phyloP scores from a whole-genome alignment of 164 flowering plant species.

The Kalanchoe fedtschenkoi region DNA sequence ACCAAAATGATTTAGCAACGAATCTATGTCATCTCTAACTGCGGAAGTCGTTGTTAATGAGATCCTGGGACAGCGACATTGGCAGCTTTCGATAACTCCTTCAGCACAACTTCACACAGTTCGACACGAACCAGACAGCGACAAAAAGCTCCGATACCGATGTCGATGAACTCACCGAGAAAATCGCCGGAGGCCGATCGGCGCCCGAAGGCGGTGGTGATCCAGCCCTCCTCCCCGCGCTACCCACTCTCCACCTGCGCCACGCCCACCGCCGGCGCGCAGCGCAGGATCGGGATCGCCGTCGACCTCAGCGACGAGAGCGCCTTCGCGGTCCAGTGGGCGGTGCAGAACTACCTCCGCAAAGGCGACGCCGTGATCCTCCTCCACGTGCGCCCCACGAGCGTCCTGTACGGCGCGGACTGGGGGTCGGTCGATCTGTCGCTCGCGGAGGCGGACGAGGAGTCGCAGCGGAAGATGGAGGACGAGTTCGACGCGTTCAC shows the following conservation, averaged over 20 bases:
- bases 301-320: constrained; percentile 62
- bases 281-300: constrained; percentile 43
- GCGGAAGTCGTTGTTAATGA: too few species aligned
- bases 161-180: constrained; percentile 14
- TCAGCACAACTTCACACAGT: too few species aligned
- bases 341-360: constrained; percentile 53
- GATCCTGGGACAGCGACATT: too few species aligned
- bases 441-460: constrained; percentile 19
- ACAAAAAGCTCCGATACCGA: background rate
- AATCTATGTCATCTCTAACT: too few species aligned
- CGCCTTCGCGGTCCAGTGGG: constrained; percentile 58
- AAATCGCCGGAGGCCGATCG: constrained; percentile 9
- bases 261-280: constrained; percentile 22
- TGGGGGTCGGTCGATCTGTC: constrained; percentile 54
- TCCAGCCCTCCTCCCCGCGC: constrained; percentile 44
- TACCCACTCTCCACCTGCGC: constrained; percentile 16
- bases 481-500: constrained; percentile 53
- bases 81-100: too few species aligned
- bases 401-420: constrained; percentile 66
- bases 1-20: background rate
- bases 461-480: constrained; percentile 42
- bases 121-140: too few species aligned
- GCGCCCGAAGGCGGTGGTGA: constrained; percentile 18
- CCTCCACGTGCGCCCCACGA: constrained; percentile 43
- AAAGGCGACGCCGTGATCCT: constrained; percentile 41